A percentile compares a stretch with the other conserved stretches of the same genome.
phyloP scores from a whole-genome alignment of 1,284 basidiomycete genomes.

The Cutaneotrichosporon sp. region DNA sequence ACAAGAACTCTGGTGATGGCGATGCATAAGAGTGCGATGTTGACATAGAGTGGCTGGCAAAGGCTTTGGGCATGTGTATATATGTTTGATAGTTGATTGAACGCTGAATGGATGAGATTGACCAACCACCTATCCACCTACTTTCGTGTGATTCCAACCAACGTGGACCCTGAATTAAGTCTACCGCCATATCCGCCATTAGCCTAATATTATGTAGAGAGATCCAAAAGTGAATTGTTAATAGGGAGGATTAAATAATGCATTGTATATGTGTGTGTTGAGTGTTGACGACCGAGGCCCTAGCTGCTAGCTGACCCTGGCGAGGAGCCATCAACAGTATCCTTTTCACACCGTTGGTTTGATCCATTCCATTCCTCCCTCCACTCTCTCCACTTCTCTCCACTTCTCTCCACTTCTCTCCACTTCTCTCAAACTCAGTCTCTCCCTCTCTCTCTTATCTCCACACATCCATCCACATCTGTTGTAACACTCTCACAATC shows the following conservation, averaged over 20 bases:
- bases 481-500: neutral
- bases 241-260: neutral
- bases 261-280: neutral
- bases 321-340: too few relatives aligned
- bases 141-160: neutral
- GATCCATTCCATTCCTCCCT: neutral
- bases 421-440: neutral
- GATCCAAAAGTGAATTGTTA: neutral
- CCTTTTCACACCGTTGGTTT: neutral
- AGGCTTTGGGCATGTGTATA: neutral
- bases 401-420: neutral
- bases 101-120: neutral
- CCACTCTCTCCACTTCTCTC: neutral
- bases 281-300: neutral
- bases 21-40: neutral
- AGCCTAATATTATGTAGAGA: neutral
- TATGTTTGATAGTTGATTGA: too few relatives aligned
- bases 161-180: too few relatives aligned
- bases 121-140: neutral
- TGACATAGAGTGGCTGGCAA: neutral
- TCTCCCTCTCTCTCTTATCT: neutral
- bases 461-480: conserved; percentile 4
- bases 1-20: neutral
- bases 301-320: too few relatives aligned
- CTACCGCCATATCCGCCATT: too few relatives aligned